Base-by-base conservation (phyloP, 805 yeast genomes). In the Nakazawaea ernobii region DNA sequence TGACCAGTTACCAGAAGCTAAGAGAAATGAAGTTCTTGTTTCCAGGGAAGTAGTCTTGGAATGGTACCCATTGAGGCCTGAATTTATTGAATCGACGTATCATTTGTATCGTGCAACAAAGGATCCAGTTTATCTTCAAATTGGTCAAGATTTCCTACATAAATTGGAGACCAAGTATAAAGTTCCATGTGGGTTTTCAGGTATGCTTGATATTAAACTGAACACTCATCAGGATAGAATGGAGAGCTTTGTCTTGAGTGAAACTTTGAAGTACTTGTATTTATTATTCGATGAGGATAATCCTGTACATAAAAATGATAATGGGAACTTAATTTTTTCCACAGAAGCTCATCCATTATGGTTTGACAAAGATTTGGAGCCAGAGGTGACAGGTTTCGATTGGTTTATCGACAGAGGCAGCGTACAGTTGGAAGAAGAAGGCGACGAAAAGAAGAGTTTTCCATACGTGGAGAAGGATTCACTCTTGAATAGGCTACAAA, bases 21-120 rank as follows among this genome's bases (percentile, higher is more conserved):
- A 52, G 17, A 61, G 65, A 1, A 50, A 59, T 24, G 58, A 59
- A 28, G 39, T 56, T 2, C 37, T 60, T 11, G 52, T 63, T 20
- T 52, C 54, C 6, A 67, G 67, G 38, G 67, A 77, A 1, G 64
- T 86, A 2, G 68, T 77, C 0, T 65, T 89, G 32, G 95, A 87
- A 59, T 91, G 97, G 97, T 91, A 88, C 58, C 96, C 97, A 2
- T 68, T 91, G 39, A 69, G 98, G 46, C 98, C 98, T 0, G 98
- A 91, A 60, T 88, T 90, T 55, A 75, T 88, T 38, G 98, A 91
- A 60, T 86, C 95, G 0, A 88, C 95, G 0, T 91, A 89, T 62
- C 82, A 84, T 58, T 66, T 91, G 13, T 90, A 84, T 58, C 69
- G 85, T 36, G 95, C 96, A 1, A 91, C 97, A 0, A 74, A 70